These are phyloP conservation scores for Pythium brachiatum DNA, from an alignment of 352 stramenopile genomes.

Conservation along the genomic window DNA sequence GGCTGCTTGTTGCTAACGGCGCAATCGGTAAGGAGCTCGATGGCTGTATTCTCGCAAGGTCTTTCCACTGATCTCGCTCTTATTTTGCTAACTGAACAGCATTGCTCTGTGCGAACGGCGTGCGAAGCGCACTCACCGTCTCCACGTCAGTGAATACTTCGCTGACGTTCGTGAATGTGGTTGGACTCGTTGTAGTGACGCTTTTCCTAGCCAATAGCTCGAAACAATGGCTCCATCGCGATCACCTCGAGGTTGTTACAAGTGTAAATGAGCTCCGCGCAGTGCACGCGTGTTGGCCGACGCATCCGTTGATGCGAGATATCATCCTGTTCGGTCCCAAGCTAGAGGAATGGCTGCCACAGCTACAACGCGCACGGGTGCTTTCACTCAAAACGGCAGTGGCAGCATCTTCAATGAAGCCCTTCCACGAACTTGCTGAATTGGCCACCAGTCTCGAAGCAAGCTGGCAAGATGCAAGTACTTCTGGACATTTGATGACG, in stretches of 20 bases:
- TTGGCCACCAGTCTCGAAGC: constrained; percentile 1
- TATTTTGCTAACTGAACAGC: constrained; percentile 24
- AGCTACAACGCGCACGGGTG: not conserved
- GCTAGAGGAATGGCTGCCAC: constrained; percentile 5
- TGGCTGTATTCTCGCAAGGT: not conserved
- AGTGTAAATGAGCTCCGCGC: not conserved
- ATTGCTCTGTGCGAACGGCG: constrained; percentile 50
- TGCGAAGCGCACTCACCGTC: constrained; percentile 62
- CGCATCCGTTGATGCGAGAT: constrained; percentile 10
- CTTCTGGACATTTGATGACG: constrained; percentile 3
- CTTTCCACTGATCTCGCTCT: not conserved
- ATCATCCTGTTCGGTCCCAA: not conserved
- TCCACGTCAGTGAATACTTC: constrained; percentile 48
- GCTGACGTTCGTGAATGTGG: constrained; percentile 46
- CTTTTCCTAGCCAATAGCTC: constrained; percentile 21
- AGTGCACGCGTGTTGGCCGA: constrained; percentile 13
- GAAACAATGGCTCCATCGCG: constrained; percentile 4
- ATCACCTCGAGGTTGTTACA: not conserved
- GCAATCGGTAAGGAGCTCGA: constrained; percentile 38
- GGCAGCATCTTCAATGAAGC: not conserved
- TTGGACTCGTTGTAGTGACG: constrained; percentile 24
- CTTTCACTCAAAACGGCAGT: constrained; percentile 3
- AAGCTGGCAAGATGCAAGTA: not conserved
- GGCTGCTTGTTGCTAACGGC: constrained; percentile 45
- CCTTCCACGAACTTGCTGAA: constrained; percentile 7